Evolutionary conservation across 176 grass and related monocot genomes (phyloP), one percentile per base, ranked within the genome.

Genomic region (Bothriochloa decipiens): DNA sequence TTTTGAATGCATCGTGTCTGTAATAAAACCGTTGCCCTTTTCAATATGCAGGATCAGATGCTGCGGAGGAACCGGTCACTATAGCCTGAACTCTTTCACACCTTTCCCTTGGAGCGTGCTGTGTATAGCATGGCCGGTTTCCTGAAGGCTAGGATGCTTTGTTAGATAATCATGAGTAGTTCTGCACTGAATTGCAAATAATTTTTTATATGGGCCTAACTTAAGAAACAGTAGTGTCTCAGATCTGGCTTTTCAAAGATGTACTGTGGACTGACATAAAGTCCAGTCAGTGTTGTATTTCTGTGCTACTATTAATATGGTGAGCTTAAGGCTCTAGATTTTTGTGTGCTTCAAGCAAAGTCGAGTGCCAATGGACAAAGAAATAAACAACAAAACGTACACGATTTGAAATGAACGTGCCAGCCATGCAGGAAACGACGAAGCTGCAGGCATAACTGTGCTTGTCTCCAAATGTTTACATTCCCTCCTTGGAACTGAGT

Each of bases 61-160:
- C 1, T 1, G 70, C 43, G 43, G 69, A 80, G 62, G 50, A 89
- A 70, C 13, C 70, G 8, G 0, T 89, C 69, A 23, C 82, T 11
- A 75, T 89, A 75, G 16, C 77, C 27, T 81, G 70, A 89, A 76
- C 70, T 76, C 39, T 49, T 42, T 37, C 8, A 0, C 15, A 70
- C 47, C 40, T 20, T 50, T 52, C 7, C 43, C 5, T 7, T 74
- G 11, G 15, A 39, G 50, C 60, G 3, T 46, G 14, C 25, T 3
- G 6, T 47, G 46, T 66, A 55, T 72, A 65, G 61, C 70, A 74
- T 26, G 17, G 68, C 41, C 15, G 23, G 8, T 70, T 82, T 2
- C 25, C 20, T 79, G 68, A 72, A 79, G 27, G 26, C 53, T 36
- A 79, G 78, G 25, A 67, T 84, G 46, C 43, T 71, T 37, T 57